phyloP scores from a whole-genome alignment of 495 filamentous ascomycete species.

The Chaetomium cochliodes region DNA sequence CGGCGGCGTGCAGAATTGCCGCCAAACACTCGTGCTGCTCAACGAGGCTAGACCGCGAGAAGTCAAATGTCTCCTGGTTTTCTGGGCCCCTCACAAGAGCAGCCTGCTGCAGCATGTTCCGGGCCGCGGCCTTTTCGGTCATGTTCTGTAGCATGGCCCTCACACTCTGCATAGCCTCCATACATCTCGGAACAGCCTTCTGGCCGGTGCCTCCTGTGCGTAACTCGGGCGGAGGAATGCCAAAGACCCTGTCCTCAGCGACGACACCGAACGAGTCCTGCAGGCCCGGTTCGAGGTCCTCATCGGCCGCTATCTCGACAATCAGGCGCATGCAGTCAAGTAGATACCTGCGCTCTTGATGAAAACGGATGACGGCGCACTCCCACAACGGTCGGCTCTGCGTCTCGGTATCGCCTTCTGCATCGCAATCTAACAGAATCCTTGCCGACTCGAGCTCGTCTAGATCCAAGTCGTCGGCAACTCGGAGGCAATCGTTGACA shows the following conservation, averaged over 20 bases:
- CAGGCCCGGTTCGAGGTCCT: constrained; percentile 40
- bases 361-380: constrained; percentile 78
- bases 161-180: constrained; percentile 69
- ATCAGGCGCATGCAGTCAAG: constrained; percentile 80
- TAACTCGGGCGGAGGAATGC: constrained; percentile 31
- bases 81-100: constrained; percentile 60
- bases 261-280: constrained; percentile 41
- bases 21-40: constrained; percentile 88
- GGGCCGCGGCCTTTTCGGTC: constrained; percentile 66
- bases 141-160: constrained; percentile 70
- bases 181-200: constrained; percentile 64
- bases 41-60: constrained; percentile 67
- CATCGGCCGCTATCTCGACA: constrained; percentile 62
- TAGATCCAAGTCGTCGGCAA: constrained; percentile 83
- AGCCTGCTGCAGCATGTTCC: constrained; percentile 63
- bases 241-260: constrained; percentile 43
- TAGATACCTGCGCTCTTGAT: constrained; percentile 71
- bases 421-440: constrained; percentile 65
- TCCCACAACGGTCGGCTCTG: constrained; percentile 68
- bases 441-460: constrained; percentile 83
- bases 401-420: constrained; percentile 60
- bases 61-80: constrained; percentile 68
- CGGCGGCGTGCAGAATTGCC: constrained; percentile 68
- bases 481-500: constrained; percentile 68
- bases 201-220: constrained; percentile 19